Percentiles rank a stretch among this genome's conserved stretches.
These are phyloP conservation scores for Boletus rubropictus DNA, from an alignment of 768 basidiomycete species.

Conservation along the genomic window DNA sequence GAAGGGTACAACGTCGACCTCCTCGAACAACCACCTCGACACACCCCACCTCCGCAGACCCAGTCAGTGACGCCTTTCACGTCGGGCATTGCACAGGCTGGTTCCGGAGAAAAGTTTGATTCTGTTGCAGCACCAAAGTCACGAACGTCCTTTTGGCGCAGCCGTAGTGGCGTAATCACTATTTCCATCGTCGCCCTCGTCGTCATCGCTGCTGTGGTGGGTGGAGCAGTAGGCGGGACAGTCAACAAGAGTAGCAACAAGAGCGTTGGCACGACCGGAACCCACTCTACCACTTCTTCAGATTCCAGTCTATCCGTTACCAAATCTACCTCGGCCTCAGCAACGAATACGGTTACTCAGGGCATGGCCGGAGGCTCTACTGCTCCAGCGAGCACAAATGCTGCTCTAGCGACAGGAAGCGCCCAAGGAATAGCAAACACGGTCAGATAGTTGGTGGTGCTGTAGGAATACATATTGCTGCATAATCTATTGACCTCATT, in stretches of 20 bases:
- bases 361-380: neutral
- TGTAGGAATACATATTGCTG: no score
- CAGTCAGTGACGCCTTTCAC: no score
- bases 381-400: neutral
- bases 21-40: constrained; percentile 27
- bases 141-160: constrained; percentile 44
- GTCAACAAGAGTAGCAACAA: constrained; percentile 23
- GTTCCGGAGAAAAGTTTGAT: constrained; percentile 12
- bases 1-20: constrained; percentile 52
- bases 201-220: constrained; percentile 47
- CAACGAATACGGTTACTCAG: neutral
- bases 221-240: constrained; percentile 54
- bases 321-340: neutral
- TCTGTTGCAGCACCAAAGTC: neutral
- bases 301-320: neutral
- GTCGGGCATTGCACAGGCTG: constrained; percentile 6
- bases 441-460: no score
- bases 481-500: no score
- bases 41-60: constrained; percentile 18
- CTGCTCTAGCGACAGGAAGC: no score
- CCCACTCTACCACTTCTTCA: neutral
- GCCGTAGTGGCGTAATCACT: constrained; percentile 38
- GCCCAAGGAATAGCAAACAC: no score
- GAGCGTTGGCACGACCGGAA: neutral
- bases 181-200: constrained; percentile 36